Conservation (phyloP, 495 filamentous ascomycete genomes). For the Trypethelium eluteriae region DNA sequence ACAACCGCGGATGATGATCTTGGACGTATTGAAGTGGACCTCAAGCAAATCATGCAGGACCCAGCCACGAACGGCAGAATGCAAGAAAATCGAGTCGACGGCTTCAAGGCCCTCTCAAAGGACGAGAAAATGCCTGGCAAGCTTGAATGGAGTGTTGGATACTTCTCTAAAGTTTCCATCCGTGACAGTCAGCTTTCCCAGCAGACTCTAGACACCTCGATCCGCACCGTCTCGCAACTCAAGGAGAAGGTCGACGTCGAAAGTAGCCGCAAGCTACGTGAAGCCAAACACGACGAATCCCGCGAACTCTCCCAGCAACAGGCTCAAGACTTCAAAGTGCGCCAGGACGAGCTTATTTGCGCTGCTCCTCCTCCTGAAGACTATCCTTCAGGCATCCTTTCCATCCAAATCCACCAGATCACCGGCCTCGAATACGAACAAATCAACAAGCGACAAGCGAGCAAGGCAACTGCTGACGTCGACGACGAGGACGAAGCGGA, state of each 20-base stretch:
- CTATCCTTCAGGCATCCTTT: conserved; percentile 55
- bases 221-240: conserved; percentile 47
- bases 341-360: conserved; percentile 45
- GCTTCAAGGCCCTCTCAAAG: conserved; percentile 50
- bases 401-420: conserved; percentile 66
- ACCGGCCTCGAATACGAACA: conserved; percentile 55
- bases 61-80: conserved; percentile 47
- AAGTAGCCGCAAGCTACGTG: conserved; percentile 52
- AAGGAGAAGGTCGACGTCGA: conserved; percentile 46
- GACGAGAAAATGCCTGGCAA: conserved; percentile 62
- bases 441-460: conserved; percentile 41
- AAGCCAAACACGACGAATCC: conserved; percentile 48
- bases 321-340: conserved; percentile 49
- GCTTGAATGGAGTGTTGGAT: conserved; percentile 63
- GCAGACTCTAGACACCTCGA: conserved; percentile 46
- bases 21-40: conserved; percentile 56
- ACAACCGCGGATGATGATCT: conserved; percentile 65
- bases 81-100: conserved; percentile 47
- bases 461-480: conserved; percentile 29
- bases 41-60: conserved; percentile 56
- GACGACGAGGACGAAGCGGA: conserved; percentile 51
- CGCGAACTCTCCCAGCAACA: conserved; percentile 56
- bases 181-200: conserved; percentile 45
- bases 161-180: conserved; percentile 57
- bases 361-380: conserved; percentile 49